Evolutionary conservation across 192 early-diverging fungal species (phyloP), one percentile per base, ranked within the genome.

Genomic region (Phlyctochytrium bullatum): DNA sequence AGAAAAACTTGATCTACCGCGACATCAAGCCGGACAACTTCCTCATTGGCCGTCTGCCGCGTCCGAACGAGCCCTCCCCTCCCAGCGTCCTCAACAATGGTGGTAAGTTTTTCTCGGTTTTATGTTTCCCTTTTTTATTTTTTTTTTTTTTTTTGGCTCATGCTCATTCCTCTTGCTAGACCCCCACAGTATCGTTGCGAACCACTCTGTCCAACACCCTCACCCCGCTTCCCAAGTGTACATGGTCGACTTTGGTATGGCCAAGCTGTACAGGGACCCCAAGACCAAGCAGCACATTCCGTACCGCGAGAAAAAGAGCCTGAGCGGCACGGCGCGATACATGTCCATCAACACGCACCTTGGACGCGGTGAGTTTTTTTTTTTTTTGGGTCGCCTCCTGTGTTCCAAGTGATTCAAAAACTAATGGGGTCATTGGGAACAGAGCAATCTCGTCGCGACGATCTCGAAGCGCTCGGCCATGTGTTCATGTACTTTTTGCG

Each of bases 401-500:
- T 60, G 3, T 4, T 6, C 30, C 3, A 4, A 30, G 58, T 60
- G 58, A n/a, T 20, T 29, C 58, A 3, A 47, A 47, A 47, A 20
- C 20, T 47, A 14, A 47, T 14, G 10, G 40, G 20, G 20, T 14
- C 40, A 6, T 47, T 20, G n/a, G 12, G 40, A 17, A 58, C 67
- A 93, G 96, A 98, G 75, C 96, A 98, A 90, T 95, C 93, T 33
- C 86, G 96, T 58, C 88, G 96, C 53, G 96, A 98, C 73, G 96
- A 98, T 68, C 77, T 98, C 64, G 95, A 98, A 76, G 92, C 95
- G 24, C 87, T 98, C 62, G 96, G 96, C 36, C 96, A 98, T 75
- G 96, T 98, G 3, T 98, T 98, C 65, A 93, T 98, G 88, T 98
- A 98, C 83, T 96, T 98, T 78, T 83, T 98, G 75, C 86, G 93